Evolutionary conservation across 2,329 filamentous ascomycete species (phyloP).

Genomic region (Falciphora oryzae): DNA sequence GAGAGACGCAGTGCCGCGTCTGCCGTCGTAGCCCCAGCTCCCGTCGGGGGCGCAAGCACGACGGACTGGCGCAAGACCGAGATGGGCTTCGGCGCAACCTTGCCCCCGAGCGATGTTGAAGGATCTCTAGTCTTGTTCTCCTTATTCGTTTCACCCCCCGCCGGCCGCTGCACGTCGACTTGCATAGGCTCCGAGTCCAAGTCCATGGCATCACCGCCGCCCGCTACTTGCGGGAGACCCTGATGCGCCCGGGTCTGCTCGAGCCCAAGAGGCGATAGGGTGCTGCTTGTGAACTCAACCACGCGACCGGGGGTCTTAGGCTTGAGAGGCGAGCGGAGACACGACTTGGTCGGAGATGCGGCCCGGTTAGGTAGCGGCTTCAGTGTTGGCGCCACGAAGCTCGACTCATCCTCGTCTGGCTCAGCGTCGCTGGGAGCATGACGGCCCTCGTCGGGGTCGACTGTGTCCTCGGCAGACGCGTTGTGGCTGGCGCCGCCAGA

Average conservation of each 20-base stretch:
- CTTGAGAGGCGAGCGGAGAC: slow-evolving; percentile 51
- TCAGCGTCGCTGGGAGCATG: slow-evolving; percentile 6
- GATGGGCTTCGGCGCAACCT: slow-evolving; percentile 1
- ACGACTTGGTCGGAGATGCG: slow-evolving; percentile 52
- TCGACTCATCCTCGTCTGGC: slow-evolving; percentile 24
- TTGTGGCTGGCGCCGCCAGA: slow-evolving; percentile 14
- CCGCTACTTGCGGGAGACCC: slow-evolving; percentile 10
- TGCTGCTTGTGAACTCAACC: slow-evolving; percentile 51
- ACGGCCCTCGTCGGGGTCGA: neutral
- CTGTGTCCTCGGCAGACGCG: slow-evolving; percentile 13
- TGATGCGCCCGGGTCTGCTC: slow-evolving; percentile 22
- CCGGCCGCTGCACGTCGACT: neutral
- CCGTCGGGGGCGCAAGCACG: neutral
- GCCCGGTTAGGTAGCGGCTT: slow-evolving; percentile 43
- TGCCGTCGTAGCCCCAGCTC: slow-evolving; percentile 4
- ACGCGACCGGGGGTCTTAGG: slow-evolving; percentile 52
- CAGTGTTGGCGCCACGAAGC: slow-evolving; percentile 33
- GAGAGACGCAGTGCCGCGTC: slow-evolving; percentile 12
- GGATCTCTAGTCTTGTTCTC: slow-evolving; percentile 1
- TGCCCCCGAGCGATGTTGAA: neutral
- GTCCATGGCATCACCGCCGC: slow-evolving; percentile 9
- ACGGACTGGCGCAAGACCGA: neutral
- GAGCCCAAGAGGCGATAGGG: slow-evolving; percentile 39
- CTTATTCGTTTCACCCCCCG: slow-evolving; percentile 10
- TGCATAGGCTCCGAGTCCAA: neutral